Evolutionary conservation across 169 alveolate genomes (phyloP).

Genomic region (Eimeria falciformis): DNA sequence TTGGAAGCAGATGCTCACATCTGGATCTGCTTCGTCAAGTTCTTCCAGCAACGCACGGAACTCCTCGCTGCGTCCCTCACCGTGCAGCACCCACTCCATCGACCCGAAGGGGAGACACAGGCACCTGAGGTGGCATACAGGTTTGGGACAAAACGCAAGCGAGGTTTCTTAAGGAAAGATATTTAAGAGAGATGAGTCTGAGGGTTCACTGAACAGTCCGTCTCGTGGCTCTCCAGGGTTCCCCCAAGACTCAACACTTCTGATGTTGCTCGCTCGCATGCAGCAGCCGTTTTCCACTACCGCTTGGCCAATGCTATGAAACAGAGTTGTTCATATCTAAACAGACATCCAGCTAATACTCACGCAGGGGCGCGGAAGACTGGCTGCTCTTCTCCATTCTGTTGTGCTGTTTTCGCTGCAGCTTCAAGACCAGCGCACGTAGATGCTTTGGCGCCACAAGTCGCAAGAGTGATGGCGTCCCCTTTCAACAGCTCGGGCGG

Average conservation of each 20-base stretch:
- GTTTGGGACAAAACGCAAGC: too few relatives aligned
- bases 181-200: too few relatives aligned
- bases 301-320: too few relatives aligned
- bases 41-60: slow-evolving; percentile 4
- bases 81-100: slow-evolving; percentile 36
- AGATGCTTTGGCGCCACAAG: slow-evolving; percentile 70
- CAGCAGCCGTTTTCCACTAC: too few relatives aligned
- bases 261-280: too few relatives aligned
- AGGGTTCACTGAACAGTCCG: too few relatives aligned
- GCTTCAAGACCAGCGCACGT: slow-evolving; percentile 50
- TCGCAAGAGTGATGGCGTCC: background rate
- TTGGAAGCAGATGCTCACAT: background rate
- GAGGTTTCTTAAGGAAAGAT: too few relatives aligned
- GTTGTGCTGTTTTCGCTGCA: background rate
- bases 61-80: background rate
- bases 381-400: background rate
- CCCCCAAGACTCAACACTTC: too few relatives aligned
- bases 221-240: too few relatives aligned
- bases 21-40: background rate
- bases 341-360: background rate
- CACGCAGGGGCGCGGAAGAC: slow-evolving; percentile 47
- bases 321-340: too few relatives aligned
- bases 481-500: slow-evolving; percentile 3
- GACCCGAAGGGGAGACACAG: slow-evolving; percentile 61
- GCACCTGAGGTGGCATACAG: slow-evolving; percentile 2